Evolutionary conservation across 2,329 filamentous ascomycete species (phyloP).

Genomic region (Monilinia aucupariae): DNA sequence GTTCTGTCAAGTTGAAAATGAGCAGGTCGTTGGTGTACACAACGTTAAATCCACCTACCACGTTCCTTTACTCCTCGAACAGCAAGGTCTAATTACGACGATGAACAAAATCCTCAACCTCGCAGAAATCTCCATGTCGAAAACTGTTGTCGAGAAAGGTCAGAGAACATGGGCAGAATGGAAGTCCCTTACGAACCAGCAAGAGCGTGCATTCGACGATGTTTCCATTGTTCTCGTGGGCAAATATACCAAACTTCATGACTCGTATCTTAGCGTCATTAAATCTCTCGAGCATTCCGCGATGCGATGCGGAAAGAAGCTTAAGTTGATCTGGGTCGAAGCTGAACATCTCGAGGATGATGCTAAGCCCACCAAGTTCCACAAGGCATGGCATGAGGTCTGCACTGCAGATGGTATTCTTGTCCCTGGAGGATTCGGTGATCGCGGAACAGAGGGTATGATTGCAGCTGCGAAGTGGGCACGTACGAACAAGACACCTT

Average conservation of each 20-base stretch:
- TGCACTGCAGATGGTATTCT: conserved; percentile 61
- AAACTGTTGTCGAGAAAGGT: conserved; percentile 56
- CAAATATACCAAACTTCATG: conserved; percentile 81
- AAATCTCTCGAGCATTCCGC: conserved; percentile 88
- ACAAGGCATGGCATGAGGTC: conserved; percentile 80
- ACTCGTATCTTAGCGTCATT: conserved; percentile 77
- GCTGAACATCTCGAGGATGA: conserved; percentile 73
- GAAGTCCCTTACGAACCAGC: conserved; percentile 56
- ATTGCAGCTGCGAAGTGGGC: conserved; percentile 82
- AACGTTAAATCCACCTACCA: conserved; percentile 91
- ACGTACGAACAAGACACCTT: conserved; percentile 72
- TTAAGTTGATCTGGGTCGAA: conserved; percentile 81
- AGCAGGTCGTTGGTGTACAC: conserved; percentile 84
- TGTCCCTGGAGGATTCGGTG: conserved; percentile 59
- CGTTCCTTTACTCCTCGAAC: conserved; percentile 83
- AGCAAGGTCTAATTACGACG: conserved; percentile 68
- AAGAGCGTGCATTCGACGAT: conserved; percentile 60
- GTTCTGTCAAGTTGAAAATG: conserved; percentile 78
- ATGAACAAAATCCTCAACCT: conserved; percentile 62
- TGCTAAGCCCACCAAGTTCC: conserved; percentile 65
- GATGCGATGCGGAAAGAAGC: conserved; percentile 75
- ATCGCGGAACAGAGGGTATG: conserved; percentile 84
- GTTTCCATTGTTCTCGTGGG: conserved; percentile 84
- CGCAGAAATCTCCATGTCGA: conserved; percentile 48
- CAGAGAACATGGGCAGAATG: conserved; percentile 70